Conservation (phyloP, 768 basidiomycete genomes). For the Mycena belliarum region DNA sequence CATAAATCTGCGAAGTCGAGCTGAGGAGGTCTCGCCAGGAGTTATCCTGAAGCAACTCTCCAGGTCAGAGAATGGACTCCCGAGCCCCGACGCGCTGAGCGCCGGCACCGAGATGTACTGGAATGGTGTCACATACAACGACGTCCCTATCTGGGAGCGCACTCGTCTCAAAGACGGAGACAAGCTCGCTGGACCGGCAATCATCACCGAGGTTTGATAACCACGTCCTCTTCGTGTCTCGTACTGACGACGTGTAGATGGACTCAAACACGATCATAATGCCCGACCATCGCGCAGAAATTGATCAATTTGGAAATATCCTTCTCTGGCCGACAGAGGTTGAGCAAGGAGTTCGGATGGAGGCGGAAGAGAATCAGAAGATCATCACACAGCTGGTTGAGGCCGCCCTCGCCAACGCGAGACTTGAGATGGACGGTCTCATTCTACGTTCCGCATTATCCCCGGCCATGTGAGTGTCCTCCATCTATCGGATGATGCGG, state of each 20-base stretch:
- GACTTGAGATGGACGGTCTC: slow-evolving; percentile 31
- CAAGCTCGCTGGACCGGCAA: slow-evolving; percentile 26
- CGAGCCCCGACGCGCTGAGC: slow-evolving; percentile 4
- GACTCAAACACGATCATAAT: slow-evolving; percentile 30
- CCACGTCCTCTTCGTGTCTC: background rate
- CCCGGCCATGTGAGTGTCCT: slow-evolving; percentile 24
- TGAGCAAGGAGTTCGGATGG: slow-evolving; percentile 5
- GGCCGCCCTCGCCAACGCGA: slow-evolving; percentile 25
- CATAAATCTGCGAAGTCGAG: slow-evolving; percentile 26
- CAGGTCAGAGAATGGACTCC: slow-evolving; percentile 13
- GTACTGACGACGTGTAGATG: slow-evolving; percentile 13
- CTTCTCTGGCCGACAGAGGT: slow-evolving; percentile 26
- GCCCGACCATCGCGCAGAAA: slow-evolving; percentile 29
- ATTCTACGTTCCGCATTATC: slow-evolving; percentile 29
- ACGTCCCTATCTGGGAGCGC: slow-evolving; percentile 30
- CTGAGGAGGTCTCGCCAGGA: slow-evolving; percentile 21
- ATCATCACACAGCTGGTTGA: slow-evolving; percentile 26
- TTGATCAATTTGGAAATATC: slow-evolving; percentile 30
- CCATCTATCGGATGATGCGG: background rate
- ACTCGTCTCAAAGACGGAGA: slow-evolving; percentile 25
- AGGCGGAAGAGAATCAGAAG: slow-evolving; percentile 18
- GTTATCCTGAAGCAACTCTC: slow-evolving; percentile 17
- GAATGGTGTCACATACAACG: slow-evolving; percentile 18
- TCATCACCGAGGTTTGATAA: slow-evolving; percentile 30
- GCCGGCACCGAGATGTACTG: slow-evolving; percentile 21